Conservation (phyloP, 2,329 filamentous ascomycete genomes). For the Xylaria arbuscula region DNA sequence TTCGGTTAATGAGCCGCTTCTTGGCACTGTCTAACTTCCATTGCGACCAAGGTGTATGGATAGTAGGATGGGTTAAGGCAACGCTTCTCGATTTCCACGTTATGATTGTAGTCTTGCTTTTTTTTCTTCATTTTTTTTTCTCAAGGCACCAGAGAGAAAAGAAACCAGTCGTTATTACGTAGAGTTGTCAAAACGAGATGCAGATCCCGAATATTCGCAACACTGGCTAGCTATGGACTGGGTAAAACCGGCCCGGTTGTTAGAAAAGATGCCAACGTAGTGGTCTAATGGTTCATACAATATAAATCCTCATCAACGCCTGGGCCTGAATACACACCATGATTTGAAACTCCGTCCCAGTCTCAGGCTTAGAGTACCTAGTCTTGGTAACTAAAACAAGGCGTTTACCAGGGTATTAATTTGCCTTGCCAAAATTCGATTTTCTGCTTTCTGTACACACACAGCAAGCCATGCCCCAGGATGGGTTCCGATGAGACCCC, state of each 20-base stretch:
- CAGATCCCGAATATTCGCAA: constrained; percentile 13
- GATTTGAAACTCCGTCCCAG: constrained; percentile 14
- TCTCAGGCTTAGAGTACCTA: constrained; percentile 21
- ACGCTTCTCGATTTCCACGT: background rate
- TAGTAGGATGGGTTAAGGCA: background rate
- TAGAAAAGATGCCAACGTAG: constrained; percentile 28
- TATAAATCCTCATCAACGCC: constrained; percentile 26
- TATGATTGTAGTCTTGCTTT: background rate
- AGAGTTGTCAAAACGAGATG: constrained; percentile 5
- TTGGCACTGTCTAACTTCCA: constrained; percentile 8
- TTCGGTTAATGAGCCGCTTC: constrained; percentile 21
- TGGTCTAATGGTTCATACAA: constrained; percentile 40
- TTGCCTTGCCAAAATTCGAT: constrained; percentile 38
- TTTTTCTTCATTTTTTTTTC: too few species aligned
- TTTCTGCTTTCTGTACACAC: constrained; percentile 47
- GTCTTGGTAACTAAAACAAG: constrained; percentile 31
- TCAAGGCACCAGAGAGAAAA: background rate
- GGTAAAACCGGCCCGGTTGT: constrained; percentile 5
- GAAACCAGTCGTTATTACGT: constrained; percentile 6
- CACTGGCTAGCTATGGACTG: constrained; percentile 2
- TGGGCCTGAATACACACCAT: constrained; percentile 19
- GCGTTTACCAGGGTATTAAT: constrained; percentile 43
- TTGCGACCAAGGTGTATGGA: too few species aligned
- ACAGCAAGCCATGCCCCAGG: constrained; percentile 43
- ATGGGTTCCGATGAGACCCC: constrained; percentile 34